A percentile compares a stretch with the other conserved stretches of the same genome.
Conservation (phyloP, 2,329 filamentous ascomycete genomes). For the Neocucurbitaria cava region DNA sequence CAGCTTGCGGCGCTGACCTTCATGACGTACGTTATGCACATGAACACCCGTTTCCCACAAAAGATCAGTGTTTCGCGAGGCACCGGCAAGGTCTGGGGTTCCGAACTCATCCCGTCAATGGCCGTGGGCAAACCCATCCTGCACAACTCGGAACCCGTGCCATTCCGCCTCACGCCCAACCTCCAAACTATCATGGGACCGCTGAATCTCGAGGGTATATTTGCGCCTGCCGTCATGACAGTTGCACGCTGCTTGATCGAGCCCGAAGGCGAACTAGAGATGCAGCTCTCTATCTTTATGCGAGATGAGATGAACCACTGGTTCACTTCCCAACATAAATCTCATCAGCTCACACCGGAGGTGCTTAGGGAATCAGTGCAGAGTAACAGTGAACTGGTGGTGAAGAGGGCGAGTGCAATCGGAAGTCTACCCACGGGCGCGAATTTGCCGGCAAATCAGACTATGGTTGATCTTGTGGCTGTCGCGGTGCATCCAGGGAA, state of each 20-base stretch:
- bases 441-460: slow-evolving; percentile 93
- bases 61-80: slow-evolving; percentile 91
- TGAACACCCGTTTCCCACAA: slow-evolving; percentile 93
- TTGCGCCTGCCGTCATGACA: slow-evolving; percentile 93
- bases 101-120: slow-evolving; percentile 91
- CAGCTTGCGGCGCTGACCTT: slow-evolving; percentile 94
- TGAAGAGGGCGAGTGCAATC: slow-evolving; percentile 86
- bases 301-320: slow-evolving; percentile 98
- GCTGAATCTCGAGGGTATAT: slow-evolving; percentile 93
- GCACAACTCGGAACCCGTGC: slow-evolving; percentile 93
- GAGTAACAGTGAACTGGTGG: slow-evolving; percentile 86
- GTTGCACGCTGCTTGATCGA: slow-evolving; percentile 94
- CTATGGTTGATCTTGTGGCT: slow-evolving; percentile 92
- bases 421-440: slow-evolving; percentile 75
- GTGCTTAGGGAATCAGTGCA: slow-evolving; percentile 81
- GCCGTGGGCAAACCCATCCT: slow-evolving; percentile 84
- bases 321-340: slow-evolving; percentile 81
- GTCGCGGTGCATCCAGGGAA: slow-evolving; percentile 92
- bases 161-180: slow-evolving; percentile 96
- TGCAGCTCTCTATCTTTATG: slow-evolving; percentile 92
- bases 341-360: slow-evolving; percentile 59
- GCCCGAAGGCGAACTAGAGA: slow-evolving; percentile 81
- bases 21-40: slow-evolving; percentile 98
- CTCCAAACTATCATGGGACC: slow-evolving; percentile 96
- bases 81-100: slow-evolving; percentile 94